These are phyloP conservation scores for Boletus subcaerulescens DNA, from an alignment of 768 basidiomycete species.

Conservation along the genomic window DNA sequence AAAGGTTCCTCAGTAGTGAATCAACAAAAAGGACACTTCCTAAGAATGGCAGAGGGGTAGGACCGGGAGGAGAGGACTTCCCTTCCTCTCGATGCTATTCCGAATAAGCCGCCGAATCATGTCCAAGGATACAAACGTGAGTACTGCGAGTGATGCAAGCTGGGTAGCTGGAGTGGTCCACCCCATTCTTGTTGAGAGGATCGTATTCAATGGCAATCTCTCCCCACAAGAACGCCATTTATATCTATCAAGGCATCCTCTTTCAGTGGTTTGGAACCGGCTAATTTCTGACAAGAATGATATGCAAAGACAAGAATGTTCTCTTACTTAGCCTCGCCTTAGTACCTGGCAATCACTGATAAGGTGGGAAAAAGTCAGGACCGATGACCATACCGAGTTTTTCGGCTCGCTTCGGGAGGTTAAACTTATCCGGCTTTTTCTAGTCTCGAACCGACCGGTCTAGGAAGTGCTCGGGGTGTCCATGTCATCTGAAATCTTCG, in stretches of 20 bases:
- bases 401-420: too few species aligned
- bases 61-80: constrained; percentile 18
- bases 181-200: constrained; percentile 3
- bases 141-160: constrained; percentile 2
- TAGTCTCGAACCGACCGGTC: too few species aligned
- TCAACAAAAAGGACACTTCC: constrained; percentile 18
- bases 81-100: constrained; percentile 9
- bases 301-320: background rate
- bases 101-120: constrained; percentile 1
- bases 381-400: too few species aligned
- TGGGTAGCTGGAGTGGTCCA: constrained; percentile 3
- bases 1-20: constrained; percentile 13
- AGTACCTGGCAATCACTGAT: too few species aligned
- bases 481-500: too few species aligned
- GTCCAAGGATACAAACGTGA: background rate
- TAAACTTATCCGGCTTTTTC: too few species aligned
- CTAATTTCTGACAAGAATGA: background rate
- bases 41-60: constrained; percentile 16
- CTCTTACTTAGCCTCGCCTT: background rate
- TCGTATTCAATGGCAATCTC: background rate
- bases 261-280: background rate
- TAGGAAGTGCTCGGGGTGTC: too few species aligned
- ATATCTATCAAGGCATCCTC: background rate
- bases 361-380: too few species aligned
- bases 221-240: background rate